phyloP scores from a whole-genome alignment of 2,329 filamentous ascomycete species.

The Sarocladium strictum region DNA sequence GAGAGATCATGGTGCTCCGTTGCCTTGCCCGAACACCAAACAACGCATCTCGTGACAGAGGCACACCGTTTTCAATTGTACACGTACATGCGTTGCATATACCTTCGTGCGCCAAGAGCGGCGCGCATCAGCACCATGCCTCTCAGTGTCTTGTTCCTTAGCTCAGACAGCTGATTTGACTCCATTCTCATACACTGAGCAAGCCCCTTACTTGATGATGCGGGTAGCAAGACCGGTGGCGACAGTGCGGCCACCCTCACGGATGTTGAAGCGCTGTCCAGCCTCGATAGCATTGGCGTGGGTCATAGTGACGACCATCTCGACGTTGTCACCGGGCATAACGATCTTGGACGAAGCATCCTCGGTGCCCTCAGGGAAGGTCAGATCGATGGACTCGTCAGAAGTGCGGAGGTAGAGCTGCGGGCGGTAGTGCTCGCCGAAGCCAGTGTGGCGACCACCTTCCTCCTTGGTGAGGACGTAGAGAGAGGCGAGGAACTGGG shows the following conservation, averaged over 20 bases:
- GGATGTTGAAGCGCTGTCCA: conserved; percentile 95
- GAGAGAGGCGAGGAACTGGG: conserved; percentile 89
- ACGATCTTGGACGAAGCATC: conserved; percentile 71
- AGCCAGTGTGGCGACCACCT: conserved; percentile 93
- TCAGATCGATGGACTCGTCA: conserved; percentile 70
- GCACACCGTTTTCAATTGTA: conserved; percentile 7
- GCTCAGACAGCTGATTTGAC: not conserved
- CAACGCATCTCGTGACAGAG: not conserved
- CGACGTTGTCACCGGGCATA: conserved; percentile 98
- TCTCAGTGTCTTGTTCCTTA: not conserved
- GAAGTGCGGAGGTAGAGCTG: conserved; percentile 95
- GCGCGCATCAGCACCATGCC: not conserved
- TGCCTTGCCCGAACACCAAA: not conserved
- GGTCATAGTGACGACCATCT: conserved; percentile 88
- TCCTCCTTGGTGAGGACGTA: conserved; percentile 98
- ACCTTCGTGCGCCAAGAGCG: not conserved
- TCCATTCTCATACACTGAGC: not conserved
- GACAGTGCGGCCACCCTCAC: conserved; percentile 89
- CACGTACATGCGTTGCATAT: conserved; percentile 1
- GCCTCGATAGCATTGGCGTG: conserved; percentile 81
- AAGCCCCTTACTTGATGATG: conserved; percentile 50
- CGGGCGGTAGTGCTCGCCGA: conserved; percentile 92
- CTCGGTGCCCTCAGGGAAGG: conserved; percentile 79
- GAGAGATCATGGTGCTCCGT: conserved; percentile 23
- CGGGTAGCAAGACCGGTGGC: conserved; percentile 78